Conservation (phyloP, 108 stramenopile genomes). For the Phaeodactylum tricornutum region DNA sequence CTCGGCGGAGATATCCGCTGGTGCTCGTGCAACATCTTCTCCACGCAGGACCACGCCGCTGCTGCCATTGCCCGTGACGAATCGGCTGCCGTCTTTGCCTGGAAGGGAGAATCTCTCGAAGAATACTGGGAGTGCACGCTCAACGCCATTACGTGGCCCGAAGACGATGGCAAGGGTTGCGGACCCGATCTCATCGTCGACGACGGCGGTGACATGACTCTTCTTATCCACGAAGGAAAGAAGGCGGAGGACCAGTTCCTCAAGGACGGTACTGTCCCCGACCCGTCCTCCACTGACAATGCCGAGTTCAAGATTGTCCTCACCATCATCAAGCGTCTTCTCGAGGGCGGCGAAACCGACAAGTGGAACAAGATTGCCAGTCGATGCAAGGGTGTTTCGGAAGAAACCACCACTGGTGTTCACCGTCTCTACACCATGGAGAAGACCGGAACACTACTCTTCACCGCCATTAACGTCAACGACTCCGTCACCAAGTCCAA, state of each 20-base stretch:
- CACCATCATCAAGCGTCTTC: conserved; percentile 94
- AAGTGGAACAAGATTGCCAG: conserved; percentile 97
- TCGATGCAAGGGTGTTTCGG: conserved; percentile 95
- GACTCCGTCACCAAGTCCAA: conserved; percentile 99
- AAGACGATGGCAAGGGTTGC: conserved; percentile 97
- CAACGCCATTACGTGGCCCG: conserved; percentile 92
- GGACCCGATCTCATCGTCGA: conserved; percentile 99
- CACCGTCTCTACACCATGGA: conserved; percentile 99
- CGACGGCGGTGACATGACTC: conserved; percentile 99
- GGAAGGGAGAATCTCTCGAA: conserved; percentile 99
- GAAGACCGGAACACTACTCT: conserved; percentile 93
- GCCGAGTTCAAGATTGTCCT: conserved; percentile 99
- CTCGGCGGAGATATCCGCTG: conserved; percentile 97
- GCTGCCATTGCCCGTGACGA: conserved; percentile 98
- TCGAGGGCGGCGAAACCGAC: conserved; percentile 88
- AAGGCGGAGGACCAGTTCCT: conserved; percentile 97
- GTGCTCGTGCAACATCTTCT: conserved; percentile 99
- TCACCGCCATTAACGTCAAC: conserved; percentile 99
- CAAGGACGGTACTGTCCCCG: conserved; percentile 95
- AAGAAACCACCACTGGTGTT: conserved; percentile 99
- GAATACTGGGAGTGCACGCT: conserved; percentile 99
- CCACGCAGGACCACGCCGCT: conserved; percentile 99
- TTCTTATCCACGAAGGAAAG: conserved; percentile 99
- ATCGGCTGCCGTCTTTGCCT: conserved; percentile 97
- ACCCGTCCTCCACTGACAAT: conserved; percentile 95